Conservation (phyloP, 345 rosid species). For the Syzygium aromaticum region DNA sequence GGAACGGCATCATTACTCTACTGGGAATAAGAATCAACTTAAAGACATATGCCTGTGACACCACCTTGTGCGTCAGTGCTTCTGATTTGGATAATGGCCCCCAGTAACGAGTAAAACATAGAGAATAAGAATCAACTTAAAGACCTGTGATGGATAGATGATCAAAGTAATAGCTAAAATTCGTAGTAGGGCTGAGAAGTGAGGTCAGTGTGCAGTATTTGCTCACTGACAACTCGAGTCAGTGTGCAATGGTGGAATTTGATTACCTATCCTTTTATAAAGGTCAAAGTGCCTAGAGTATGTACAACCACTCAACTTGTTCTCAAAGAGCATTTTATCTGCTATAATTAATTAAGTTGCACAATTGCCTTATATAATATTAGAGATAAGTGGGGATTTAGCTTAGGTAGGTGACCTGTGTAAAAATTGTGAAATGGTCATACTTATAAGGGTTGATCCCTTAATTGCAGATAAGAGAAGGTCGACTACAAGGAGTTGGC, state of each 20-base stretch:
- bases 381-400: not conserved
- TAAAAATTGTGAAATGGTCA: not conserved
- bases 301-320: not conserved
- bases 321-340: not conserved
- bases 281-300: not conserved
- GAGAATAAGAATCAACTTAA: not conserved
- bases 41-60: not conserved
- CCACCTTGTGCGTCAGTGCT: not conserved
- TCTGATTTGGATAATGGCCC: not conserved
- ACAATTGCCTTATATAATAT: not conserved
- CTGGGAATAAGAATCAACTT: no score
- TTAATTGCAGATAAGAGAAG: constrained; percentile 67
- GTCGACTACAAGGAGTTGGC: constrained; percentile 78
- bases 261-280: not conserved
- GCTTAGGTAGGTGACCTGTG: not conserved
- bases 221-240: not conserved
- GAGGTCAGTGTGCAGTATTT: not conserved
- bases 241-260: not conserved
- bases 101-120: not conserved
- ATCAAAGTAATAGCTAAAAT: not conserved
- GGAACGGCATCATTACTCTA: not conserved
- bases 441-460: not conserved
- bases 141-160: not conserved
- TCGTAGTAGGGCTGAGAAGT: not conserved
- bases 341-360: not conserved